phyloP scores from a whole-genome alignment of 1,284 basidiomycete species.

The Leccinum pachyderme region DNA sequence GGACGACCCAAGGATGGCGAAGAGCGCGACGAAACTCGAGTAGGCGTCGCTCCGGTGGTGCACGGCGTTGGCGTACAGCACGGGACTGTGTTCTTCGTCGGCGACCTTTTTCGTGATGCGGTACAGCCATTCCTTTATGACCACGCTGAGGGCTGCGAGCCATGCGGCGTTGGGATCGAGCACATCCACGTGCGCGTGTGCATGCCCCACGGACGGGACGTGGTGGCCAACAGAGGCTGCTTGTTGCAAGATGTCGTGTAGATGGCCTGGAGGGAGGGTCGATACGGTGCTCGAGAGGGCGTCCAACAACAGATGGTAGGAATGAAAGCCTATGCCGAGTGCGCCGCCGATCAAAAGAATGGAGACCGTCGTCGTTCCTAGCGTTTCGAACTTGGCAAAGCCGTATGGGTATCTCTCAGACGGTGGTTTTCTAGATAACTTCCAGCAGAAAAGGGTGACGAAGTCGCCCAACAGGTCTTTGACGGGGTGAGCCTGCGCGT shows the following conservation, averaged over 20 bases:
- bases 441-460: conserved; percentile 91
- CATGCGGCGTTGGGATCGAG: conserved; percentile 96
- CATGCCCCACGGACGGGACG: conserved; percentile 46
- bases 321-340: conserved; percentile 91
- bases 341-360: conserved; percentile 84
- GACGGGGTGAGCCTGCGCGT: conserved; percentile 1
- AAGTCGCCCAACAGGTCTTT: conserved; percentile 87
- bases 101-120: conserved; percentile 86
- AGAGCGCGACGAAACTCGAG: conserved; percentile 83
- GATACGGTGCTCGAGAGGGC: conserved; percentile 61
- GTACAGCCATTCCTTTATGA: conserved; percentile 93
- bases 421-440: conserved; percentile 78
- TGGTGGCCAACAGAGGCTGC: conserved; percentile 55
- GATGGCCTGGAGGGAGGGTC: conserved; percentile 53
- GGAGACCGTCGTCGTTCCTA: conserved; percentile 85
- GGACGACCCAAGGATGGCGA: conserved; percentile 87
- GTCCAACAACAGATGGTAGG: conserved; percentile 76
- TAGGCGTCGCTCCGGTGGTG: conserved; percentile 96
- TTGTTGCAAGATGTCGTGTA: conserved; percentile 60
- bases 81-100: conserved; percentile 85
- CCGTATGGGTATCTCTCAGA: conserved; percentile 81
- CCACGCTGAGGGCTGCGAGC: conserved; percentile 84
- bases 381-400: conserved; percentile 92
- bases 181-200: conserved; percentile 54
- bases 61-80: conserved; percentile 88